These are phyloP conservation scores for Haplosporangium sp. DNA, from an alignment of 371 early-diverging fungal genomes.

Conservation along the genomic window DNA sequence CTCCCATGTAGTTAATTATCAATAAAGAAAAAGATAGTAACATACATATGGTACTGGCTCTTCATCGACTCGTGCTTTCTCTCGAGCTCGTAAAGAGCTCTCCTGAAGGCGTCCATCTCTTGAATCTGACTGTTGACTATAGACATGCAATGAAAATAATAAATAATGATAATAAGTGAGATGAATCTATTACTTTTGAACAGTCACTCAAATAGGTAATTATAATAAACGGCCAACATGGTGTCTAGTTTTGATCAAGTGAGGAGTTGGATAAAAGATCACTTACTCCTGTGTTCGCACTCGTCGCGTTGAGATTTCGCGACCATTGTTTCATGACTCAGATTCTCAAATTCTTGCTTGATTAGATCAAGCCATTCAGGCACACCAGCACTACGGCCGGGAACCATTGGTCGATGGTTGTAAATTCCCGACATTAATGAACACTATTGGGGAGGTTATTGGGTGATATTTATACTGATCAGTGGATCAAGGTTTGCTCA, in stretches of 20 bases:
- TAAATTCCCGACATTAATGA: slow-evolving; percentile 73
- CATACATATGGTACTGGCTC: slow-evolving; percentile 54
- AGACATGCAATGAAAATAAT: background rate
- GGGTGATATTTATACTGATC: slow-evolving; percentile 3
- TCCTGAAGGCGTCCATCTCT: slow-evolving; percentile 54
- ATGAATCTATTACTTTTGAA: background rate
- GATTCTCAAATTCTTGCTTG: slow-evolving; percentile 83
- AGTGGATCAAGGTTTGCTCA: background rate
- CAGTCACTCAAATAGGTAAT: background rate
- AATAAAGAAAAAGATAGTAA: background rate
- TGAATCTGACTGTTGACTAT: slow-evolving; percentile 53
- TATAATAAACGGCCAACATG: background rate
- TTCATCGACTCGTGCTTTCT: slow-evolving; percentile 55
- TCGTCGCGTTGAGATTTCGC: slow-evolving; percentile 88
- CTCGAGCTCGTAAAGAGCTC: slow-evolving; percentile 54
- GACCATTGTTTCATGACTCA: slow-evolving; percentile 80
- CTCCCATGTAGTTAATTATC: background rate
- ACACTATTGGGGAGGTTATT: background rate
- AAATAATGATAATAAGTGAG: background rate
- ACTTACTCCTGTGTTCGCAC: slow-evolving; percentile 88
- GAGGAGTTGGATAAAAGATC: background rate
- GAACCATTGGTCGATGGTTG: slow-evolving; percentile 87
- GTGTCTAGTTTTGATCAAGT: background rate
- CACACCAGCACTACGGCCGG: slow-evolving; percentile 66
- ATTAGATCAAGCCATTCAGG: slow-evolving; percentile 88